Evolutionary conservation across 2,329 filamentous ascomycete genomes (phyloP), one percentile per base, ranked within the genome.

Genomic region (Penicillium sp.): DNA sequence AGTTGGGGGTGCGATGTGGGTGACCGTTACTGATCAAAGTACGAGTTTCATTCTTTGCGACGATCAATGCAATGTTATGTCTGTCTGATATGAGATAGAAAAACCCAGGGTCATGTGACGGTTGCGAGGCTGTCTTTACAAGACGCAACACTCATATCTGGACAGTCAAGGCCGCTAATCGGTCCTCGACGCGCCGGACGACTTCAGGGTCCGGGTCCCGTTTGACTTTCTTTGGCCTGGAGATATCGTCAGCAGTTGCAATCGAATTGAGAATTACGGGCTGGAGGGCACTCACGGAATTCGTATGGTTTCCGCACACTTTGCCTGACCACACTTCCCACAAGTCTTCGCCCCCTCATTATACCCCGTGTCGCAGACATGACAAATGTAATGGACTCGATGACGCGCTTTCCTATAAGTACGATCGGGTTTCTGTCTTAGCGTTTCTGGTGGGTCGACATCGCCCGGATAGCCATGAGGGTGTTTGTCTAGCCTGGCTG

Each of bases 401-500:
- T 61, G 69, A 13, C 71, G 68, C 5, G 70, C 63, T 42, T 70
- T 73, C 49, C 65, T 71, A 61, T 61, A 74, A 13, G 68, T 68
- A n/a, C 73, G 67, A 46, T 71, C 61, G 4, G 65, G 69, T 6
- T 24, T 54, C 18, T 58, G 57, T 44, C 70, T 70, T 13, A 68
- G 67, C 12, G 70, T 70, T 24, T 76, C 70, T 15, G 69, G 67
- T 9, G 71, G 71, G 24, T 76, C 70, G 16, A 52, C 72, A 54
- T 78, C 75, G 7, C 73, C 75, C 31, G 75, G 72, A 57, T 76
- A 77, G 9, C 74, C 75, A 56, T 76, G 67, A 0, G 74, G 72
- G 52, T 76, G 74, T 59, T 76, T 78, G 34, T 73, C 49, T 5
- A 66, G 63, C 53, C 76, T 76, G 26, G 71, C 58, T 81, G 90